phyloP scores from a whole-genome alignment of 1,284 basidiomycete species.

The Melampsora abietis-canadensis region DNA sequence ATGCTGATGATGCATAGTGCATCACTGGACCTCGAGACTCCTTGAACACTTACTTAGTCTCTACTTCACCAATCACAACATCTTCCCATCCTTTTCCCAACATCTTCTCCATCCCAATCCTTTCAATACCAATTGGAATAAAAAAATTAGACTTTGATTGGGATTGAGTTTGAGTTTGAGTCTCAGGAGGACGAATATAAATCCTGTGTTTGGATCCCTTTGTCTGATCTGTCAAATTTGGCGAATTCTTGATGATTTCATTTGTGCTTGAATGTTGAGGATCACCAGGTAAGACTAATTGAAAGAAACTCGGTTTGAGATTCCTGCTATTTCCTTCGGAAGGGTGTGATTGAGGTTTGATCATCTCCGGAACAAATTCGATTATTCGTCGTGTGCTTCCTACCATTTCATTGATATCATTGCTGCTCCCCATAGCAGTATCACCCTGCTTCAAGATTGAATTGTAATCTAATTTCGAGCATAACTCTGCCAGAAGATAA shows the following conservation, averaged over 20 bases:
- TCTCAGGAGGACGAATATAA: constrained; percentile 8
- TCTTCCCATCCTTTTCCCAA: constrained; percentile 37
- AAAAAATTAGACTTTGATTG: constrained; percentile 10
- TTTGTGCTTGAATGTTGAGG: constrained; percentile 25
- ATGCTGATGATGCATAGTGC: no score
- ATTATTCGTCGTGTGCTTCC: not conserved
- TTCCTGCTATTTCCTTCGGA: not conserved
- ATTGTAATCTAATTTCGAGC: constrained; percentile 20
- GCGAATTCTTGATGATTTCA: not conserved
- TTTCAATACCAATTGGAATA: constrained; percentile 16
- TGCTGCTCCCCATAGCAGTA: not conserved
- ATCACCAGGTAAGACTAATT: constrained; percentile 31
- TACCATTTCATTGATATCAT: not conserved
- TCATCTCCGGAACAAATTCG: constrained; percentile 25
- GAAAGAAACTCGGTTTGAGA: not conserved
- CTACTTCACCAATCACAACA: no score
- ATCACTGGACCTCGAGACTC: no score
- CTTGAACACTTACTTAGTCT: no score
- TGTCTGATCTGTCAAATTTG: not conserved
- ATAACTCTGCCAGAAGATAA: constrained; percentile 47
- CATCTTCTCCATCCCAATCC: constrained; percentile 7
- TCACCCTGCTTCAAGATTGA: not conserved
- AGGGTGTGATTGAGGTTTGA: not conserved
- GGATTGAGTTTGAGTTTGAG: not conserved
- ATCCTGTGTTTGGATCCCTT: constrained; percentile 11